These are phyloP conservation scores for Eucalyptus curtisii DNA, from an alignment of 345 rosid species.

Conservation along the genomic window DNA sequence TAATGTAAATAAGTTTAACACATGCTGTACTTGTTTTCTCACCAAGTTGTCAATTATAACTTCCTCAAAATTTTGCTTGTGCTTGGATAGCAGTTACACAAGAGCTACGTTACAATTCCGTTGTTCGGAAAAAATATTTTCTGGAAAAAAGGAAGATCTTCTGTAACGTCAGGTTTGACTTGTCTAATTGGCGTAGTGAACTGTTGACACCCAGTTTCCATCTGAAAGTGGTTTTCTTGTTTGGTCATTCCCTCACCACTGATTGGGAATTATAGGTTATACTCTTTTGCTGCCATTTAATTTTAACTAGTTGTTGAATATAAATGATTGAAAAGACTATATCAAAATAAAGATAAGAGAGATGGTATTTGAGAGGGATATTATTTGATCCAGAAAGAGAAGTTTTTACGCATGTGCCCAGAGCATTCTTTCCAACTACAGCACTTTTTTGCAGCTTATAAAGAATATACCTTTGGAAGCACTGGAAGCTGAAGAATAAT, in stretches of 20 bases:
- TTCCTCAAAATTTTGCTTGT: neutral
- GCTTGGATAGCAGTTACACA: neutral
- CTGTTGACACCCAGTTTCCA: neutral
- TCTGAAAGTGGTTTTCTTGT: neutral
- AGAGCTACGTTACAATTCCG: neutral
- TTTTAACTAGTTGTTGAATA: neutral
- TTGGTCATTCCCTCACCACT: neutral
- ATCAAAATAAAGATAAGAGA: neutral
- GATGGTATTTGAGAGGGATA: neutral
- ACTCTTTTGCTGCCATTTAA: neutral
- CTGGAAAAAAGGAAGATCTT: neutral
- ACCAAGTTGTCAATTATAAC: neutral
- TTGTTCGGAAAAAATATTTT: neutral
- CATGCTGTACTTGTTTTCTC: neutral
- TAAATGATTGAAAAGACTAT: neutral
- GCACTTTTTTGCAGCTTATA: neutral
- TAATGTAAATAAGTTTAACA: neutral
- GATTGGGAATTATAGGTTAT: neutral
- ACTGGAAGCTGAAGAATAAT: neutral
- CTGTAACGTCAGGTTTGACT: neutral
- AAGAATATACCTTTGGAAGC: neutral
- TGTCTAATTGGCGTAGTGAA: neutral
- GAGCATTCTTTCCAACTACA: neutral
- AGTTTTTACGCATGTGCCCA: neutral
- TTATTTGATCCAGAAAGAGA: neutral